These are phyloP conservation scores for Bertia moriformis DNA, from an alignment of 2,329 filamentous ascomycete genomes.

Conservation along the genomic window DNA sequence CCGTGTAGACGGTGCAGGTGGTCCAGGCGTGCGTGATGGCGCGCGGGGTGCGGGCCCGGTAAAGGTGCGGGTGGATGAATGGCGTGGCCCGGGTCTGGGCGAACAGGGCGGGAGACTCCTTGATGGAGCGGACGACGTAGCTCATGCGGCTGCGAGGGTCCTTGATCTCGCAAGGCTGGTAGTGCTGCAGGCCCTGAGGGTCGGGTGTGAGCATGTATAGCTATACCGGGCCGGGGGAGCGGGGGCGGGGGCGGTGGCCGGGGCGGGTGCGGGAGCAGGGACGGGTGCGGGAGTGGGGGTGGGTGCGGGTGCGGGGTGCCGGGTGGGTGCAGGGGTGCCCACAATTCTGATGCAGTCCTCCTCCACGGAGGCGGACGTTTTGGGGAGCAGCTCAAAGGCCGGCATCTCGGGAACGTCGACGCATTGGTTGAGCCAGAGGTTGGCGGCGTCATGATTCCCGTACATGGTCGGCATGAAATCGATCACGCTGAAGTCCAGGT, in stretches of 20 bases:
- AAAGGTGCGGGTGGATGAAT: conserved; percentile 27
- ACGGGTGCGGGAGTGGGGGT: neutral
- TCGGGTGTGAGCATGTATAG: neutral
- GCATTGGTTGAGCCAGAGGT: neutral
- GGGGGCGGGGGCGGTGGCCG: conserved; percentile 1
- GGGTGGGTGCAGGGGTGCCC: too few species aligned
- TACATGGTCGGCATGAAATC: neutral
- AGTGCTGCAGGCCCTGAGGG: neutral
- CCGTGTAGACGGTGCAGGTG: conserved; percentile 20
- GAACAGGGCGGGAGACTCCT: conserved; percentile 16
- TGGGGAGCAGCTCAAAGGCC: neutral
- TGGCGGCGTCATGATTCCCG: neutral
- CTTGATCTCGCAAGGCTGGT: neutral
- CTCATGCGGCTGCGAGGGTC: conserved; percentile 9
- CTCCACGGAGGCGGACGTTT: too few species aligned
- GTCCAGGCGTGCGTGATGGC: conserved; percentile 24
- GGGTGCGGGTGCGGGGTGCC: neutral
- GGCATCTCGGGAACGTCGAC: neutral
- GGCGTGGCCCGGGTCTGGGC: conserved; percentile 19
- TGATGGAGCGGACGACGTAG: conserved; percentile 16
- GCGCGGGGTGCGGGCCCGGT: conserved; percentile 20
- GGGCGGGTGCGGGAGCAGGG: too few species aligned
- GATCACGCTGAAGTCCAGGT: neutral
- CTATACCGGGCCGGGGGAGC: neutral
- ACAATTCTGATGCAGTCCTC: neutral